Conservation (phyloP, 805 yeast species). For the Candida chauliodis region DNA sequence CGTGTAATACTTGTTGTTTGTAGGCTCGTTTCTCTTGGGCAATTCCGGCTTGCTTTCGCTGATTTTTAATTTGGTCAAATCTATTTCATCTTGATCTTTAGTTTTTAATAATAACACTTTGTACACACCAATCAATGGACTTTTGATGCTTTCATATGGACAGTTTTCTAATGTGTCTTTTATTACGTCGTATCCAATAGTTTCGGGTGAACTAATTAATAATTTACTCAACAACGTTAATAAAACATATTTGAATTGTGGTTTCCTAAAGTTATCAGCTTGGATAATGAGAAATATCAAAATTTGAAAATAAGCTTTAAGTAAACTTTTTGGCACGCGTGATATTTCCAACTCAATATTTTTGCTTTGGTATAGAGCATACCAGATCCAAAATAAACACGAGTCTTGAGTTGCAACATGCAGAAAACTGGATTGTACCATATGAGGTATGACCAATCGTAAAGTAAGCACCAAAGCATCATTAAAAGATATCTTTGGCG, state of each 20-base stretch:
- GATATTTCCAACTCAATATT: conserved; percentile 27
- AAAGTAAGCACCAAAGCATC: conserved; percentile 23
- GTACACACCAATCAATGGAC: conserved; percentile 61
- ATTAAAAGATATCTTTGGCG: conserved; percentile 14
- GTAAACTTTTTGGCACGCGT: conserved; percentile 25
- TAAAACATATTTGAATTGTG: conserved; percentile 38
- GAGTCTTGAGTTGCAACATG: conserved; percentile 24
- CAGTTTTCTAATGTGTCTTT: conserved; percentile 62
- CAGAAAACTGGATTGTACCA: conserved; percentile 25
- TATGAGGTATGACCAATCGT: conserved; percentile 32
- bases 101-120: conserved; percentile 57
- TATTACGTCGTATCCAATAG: conserved; percentile 55
- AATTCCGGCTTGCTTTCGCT: conserved; percentile 24
- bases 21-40: conserved; percentile 29
- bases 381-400: conserved; percentile 38
- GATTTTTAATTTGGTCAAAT: conserved; percentile 7
- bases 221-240: conserved; percentile 64
- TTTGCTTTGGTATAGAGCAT: conserved; percentile 22
- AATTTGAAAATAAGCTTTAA: conserved; percentile 29
- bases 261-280: conserved; percentile 13
- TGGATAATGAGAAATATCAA: conserved; percentile 20
- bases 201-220: conserved; percentile 56
- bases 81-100: conserved; percentile 12
- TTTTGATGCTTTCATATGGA: conserved; percentile 59
- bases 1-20: conserved; percentile 32